phyloP scores from a whole-genome alignment of 1,139 yeast genomes.

The Tardiomyces depauwii region DNA sequence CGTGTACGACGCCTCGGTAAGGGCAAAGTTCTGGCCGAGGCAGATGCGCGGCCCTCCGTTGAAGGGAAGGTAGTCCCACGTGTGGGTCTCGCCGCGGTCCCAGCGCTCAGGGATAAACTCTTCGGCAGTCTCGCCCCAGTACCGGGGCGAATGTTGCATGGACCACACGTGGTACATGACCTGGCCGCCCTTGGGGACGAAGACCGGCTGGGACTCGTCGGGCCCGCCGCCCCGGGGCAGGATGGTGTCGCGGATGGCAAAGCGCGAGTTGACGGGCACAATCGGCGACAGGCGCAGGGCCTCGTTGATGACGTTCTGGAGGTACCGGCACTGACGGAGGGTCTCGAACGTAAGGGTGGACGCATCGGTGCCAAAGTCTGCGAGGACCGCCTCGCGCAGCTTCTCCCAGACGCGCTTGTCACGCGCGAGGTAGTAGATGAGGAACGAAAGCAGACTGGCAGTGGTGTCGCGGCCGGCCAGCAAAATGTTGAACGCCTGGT shows the following conservation, averaged over 20 bases:
- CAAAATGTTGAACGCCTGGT: conserved; percentile 36
- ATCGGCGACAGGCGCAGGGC: conserved; percentile 18
- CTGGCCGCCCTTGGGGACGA: conserved; percentile 42
- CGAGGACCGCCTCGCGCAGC: conserved; percentile 30
- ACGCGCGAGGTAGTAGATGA: conserved; percentile 32
- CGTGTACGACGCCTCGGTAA: conserved; percentile 43
- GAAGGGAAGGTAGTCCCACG: conserved; percentile 31
- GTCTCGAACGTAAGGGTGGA: conserved; percentile 32
- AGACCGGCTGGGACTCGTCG: conserved; percentile 32
- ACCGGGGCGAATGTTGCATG: conserved; percentile 38
- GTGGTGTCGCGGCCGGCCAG: conserved; percentile 40
- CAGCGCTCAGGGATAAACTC: conserved; percentile 45
- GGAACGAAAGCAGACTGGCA: conserved; percentile 34
- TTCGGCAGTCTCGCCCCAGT: conserved; percentile 43
- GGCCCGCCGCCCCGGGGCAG: conserved; percentile 42
- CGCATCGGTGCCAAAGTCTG: conserved; percentile 14
- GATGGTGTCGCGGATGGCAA: conserved; percentile 26
- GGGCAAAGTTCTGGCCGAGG: conserved; percentile 48
- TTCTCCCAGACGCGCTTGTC: conserved; percentile 31
- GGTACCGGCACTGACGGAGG: conserved; percentile 37
- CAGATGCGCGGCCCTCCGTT: conserved; percentile 54
- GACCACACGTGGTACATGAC: conserved; percentile 50
- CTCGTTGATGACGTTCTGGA: conserved; percentile 19
- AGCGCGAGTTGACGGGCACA: conserved; percentile 20
- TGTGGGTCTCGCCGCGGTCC: conserved; percentile 22